Conservation (phyloP, 345 rosid species). For the Populus nigra region DNA sequence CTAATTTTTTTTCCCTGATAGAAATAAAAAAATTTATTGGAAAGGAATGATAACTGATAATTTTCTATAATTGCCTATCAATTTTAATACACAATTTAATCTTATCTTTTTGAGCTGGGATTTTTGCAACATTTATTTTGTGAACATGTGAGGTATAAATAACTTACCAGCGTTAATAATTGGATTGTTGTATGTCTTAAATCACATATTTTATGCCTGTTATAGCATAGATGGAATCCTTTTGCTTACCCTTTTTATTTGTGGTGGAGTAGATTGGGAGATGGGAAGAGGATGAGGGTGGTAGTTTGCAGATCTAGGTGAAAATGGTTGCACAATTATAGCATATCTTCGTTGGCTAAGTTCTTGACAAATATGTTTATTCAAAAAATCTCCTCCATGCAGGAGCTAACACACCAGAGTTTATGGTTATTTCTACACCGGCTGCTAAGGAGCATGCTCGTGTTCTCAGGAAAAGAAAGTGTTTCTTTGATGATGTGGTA, state of each 20-base stretch:
- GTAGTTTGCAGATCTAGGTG: neutral
- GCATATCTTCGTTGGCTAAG: neutral
- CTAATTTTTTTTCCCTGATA: no score
- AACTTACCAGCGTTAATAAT: neutral
- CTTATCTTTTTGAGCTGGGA: neutral
- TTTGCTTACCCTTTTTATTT: neutral
- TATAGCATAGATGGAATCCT: neutral
- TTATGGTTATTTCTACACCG: conserved; percentile 55
- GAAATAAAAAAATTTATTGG: no score
- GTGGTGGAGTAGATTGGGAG: neutral
- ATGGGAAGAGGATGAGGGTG: neutral
- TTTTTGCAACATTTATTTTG: neutral
- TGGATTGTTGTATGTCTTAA: neutral
- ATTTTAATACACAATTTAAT: neutral
- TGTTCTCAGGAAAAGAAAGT: conserved; percentile 52
- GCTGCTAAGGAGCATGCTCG: conserved; percentile 53
- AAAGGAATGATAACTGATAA: neutral
- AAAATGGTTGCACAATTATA: neutral
- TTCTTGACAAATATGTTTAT: neutral
- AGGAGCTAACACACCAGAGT: conserved; percentile 47
- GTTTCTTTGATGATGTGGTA: conserved; percentile 52
- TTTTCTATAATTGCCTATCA: neutral
- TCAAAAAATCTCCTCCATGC: conserved; percentile 10
- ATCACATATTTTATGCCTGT: neutral
- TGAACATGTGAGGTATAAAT: neutral